phyloP scores from a whole-genome alignment of 805 yeast species.

The Kregervanrija delftensis region DNA sequence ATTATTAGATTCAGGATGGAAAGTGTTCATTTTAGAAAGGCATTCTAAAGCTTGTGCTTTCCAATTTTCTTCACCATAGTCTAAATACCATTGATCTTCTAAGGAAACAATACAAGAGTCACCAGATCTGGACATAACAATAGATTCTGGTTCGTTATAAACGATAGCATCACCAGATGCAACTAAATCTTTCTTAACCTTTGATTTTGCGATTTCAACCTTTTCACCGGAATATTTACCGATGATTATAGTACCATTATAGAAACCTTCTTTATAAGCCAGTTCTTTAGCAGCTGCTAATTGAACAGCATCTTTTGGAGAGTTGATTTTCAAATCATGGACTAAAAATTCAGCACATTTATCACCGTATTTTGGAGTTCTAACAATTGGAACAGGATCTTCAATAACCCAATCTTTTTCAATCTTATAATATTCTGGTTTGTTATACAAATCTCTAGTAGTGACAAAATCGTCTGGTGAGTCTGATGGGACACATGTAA shows the following conservation, averaged over 20 bases:
- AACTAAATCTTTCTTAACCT: conserved; percentile 76
- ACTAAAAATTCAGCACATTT: conserved; percentile 78
- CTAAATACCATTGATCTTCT: conserved; percentile 98
- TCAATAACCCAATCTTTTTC: conserved; percentile 78
- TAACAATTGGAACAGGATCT: conserved; percentile 67
- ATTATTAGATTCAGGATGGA: conserved; percentile 74
- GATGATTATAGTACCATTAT: conserved; percentile 73
- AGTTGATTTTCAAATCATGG: conserved; percentile 81
- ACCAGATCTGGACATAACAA: conserved; percentile 89
- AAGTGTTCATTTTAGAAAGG: conserved; percentile 68
- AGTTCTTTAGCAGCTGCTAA: conserved; percentile 89
- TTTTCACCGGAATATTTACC: conserved; percentile 85
- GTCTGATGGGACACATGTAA: conserved; percentile 97
- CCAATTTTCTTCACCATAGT: conserved; percentile 95
- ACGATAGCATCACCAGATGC: conserved; percentile 75
- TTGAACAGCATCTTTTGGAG: conserved; percentile 85
- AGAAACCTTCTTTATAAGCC: conserved; percentile 95
- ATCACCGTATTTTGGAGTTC: conserved; percentile 83
- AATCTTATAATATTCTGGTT: conserved; percentile 85
- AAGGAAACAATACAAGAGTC: conserved; percentile 94
- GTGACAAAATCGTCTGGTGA: conserved; percentile 97
- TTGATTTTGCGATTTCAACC: conserved; percentile 87
- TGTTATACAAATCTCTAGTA: conserved; percentile 72
- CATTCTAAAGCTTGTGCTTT: conserved; percentile 74
- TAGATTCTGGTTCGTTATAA: conserved; percentile 90